Evolutionary conservation across 495 filamentous ascomycete species (phyloP).

Genomic region (Rusavskia elegans): DNA sequence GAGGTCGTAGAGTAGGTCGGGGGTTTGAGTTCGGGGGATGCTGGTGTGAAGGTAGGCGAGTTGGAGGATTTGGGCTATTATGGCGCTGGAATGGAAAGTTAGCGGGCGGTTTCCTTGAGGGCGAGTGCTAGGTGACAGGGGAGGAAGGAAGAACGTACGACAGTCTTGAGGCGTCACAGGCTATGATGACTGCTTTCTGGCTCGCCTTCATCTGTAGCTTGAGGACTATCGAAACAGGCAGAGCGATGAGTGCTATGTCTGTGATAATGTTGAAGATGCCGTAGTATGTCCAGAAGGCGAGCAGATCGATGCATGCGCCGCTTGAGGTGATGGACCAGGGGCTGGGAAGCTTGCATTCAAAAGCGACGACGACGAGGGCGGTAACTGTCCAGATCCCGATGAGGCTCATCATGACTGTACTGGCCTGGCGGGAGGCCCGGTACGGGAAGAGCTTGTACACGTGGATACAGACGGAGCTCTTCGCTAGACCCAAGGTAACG

Average conservation of each 20-base stretch:
- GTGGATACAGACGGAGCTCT: constrained; percentile 17
- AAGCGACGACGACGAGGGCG: constrained; percentile 24
- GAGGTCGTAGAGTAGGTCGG: constrained; percentile 4
- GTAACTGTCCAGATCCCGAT: constrained; percentile 23
- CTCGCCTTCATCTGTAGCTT: constrained; percentile 22
- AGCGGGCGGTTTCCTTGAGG: no score
- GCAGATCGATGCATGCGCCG: constrained; percentile 5
- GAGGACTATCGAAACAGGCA: constrained; percentile 25
- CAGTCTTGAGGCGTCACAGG: constrained; percentile 26
- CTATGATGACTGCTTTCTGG: constrained; percentile 20
- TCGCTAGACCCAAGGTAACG: constrained; percentile 4
- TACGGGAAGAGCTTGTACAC: constrained; percentile 27
- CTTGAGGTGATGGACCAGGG: background rate
- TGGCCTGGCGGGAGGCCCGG: constrained; percentile 13
- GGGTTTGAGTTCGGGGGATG: background rate
- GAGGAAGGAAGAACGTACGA: constrained; percentile 17
- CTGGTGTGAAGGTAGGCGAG: constrained; percentile 1
- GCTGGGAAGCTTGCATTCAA: constrained; percentile 29
- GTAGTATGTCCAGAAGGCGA: constrained; percentile 25
- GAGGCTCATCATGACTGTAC: constrained; percentile 20
- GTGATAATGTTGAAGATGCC: constrained; percentile 36
- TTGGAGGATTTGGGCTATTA: constrained; percentile 1
- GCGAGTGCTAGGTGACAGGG: background rate
- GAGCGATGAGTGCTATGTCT: constrained; percentile 33
- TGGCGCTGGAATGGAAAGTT: background rate